Conservation (phyloP, 768 basidiomycete genomes). For the Suillus plorans region DNA sequence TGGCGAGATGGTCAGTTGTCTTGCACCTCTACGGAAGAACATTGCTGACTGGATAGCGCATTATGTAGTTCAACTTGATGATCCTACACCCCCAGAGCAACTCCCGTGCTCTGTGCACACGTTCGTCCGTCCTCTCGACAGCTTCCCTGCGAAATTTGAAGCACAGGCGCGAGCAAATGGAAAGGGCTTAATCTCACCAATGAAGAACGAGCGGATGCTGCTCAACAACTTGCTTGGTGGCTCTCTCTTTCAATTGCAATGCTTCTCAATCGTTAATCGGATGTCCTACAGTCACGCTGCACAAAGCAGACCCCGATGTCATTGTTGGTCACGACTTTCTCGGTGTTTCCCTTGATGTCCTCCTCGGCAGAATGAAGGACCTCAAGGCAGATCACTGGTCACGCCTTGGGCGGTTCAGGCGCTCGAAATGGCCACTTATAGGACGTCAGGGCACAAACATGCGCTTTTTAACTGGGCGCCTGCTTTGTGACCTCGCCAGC, state of each 20-base stretch:
- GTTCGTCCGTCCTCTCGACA: slow-evolving; percentile 85
- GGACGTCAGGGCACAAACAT: slow-evolving; percentile 84
- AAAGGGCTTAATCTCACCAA: slow-evolving; percentile 68
- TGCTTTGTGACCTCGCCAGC: slow-evolving; percentile 91
- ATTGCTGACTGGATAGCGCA: slow-evolving; percentile 3
- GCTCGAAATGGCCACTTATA: slow-evolving; percentile 79
- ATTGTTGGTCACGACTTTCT: slow-evolving; percentile 94
- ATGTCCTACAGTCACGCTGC: slow-evolving; percentile 55
- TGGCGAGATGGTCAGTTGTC: slow-evolving; percentile 68
- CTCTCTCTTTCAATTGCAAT: neutral
- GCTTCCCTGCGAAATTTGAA: slow-evolving; percentile 86
- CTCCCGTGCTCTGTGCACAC: slow-evolving; percentile 83
- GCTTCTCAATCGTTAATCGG: slow-evolving; percentile 2
- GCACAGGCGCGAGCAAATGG: slow-evolving; percentile 58
- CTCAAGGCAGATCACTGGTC: slow-evolving; percentile 94
- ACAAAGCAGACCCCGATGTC: slow-evolving; percentile 90
- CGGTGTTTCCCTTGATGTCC: slow-evolving; percentile 84
- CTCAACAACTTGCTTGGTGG: slow-evolving; percentile 78
- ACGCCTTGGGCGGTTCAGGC: slow-evolving; percentile 84
- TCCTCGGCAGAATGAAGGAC: slow-evolving; percentile 88
- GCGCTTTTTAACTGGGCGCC: slow-evolving; percentile 77
- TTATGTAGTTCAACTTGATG: slow-evolving; percentile 77
- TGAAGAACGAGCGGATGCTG: slow-evolving; percentile 82
- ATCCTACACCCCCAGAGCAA: slow-evolving; percentile 86
- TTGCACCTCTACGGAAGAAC: neutral